These are phyloP conservation scores for Trifolium fragiferum DNA, from an alignment of 306 rosid genomes.

Conservation along the genomic window DNA sequence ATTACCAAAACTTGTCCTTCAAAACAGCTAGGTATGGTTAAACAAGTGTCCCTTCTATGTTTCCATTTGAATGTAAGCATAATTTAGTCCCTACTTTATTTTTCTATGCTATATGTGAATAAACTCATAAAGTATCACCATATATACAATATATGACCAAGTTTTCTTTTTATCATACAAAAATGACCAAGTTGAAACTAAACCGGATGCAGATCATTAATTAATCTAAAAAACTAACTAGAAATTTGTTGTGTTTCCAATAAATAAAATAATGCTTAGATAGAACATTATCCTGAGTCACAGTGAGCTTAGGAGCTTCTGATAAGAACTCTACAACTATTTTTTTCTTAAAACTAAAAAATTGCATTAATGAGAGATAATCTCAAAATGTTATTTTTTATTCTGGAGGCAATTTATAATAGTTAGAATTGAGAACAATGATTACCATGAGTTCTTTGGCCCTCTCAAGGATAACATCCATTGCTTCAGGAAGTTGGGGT, in stretches of 20 bases:
- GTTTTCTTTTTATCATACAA: neutral
- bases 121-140: neutral
- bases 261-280: neutral
- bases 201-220: constrained; percentile 22
- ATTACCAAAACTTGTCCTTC: neutral
- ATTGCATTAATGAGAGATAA: constrained; percentile 8
- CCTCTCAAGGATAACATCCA: constrained; percentile 67
- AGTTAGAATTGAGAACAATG: constrained; percentile 38
- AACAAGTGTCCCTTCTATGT: constrained; percentile 4
- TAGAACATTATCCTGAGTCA: constrained; percentile 9
- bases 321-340: constrained; percentile 23
- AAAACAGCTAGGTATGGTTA: constrained; percentile 10
- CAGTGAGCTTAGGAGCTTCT: constrained; percentile 5
- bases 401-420: constrained; percentile 10
- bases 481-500: constrained; percentile 79
- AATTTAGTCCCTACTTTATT: constrained; percentile 2
- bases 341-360: constrained; percentile 1
- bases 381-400: neutral
- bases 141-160: neutral
- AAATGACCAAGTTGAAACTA: constrained; percentile 18
- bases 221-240: constrained; percentile 15
- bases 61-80: constrained; percentile 18
- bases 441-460: constrained; percentile 67
- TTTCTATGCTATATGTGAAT: neutral
- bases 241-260: neutral